A percentile compares a stretch with the other conserved stretches of the same genome.
Evolutionary conservation across 371 early-diverging fungal species (phyloP).

Genomic region (Gilbertella persicaria): DNA sequence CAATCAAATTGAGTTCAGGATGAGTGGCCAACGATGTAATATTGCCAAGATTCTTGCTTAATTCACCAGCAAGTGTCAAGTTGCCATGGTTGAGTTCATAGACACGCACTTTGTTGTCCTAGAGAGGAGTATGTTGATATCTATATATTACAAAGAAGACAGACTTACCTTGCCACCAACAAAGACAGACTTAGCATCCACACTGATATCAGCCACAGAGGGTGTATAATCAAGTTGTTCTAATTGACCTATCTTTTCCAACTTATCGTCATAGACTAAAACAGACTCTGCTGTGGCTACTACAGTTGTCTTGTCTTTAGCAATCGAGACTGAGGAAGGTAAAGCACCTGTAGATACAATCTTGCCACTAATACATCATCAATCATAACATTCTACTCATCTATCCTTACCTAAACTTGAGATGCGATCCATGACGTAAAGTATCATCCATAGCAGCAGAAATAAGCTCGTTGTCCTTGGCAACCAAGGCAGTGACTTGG

Average conservation of each 20-base stretch:
- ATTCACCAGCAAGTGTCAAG: conserved; percentile 27
- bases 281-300: conserved; percentile 52
- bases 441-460: conserved; percentile 83
- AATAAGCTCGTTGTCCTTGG: conserved; percentile 47
- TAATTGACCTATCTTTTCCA: conserved; percentile 28
- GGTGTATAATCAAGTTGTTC: conserved; percentile 49
- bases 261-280: conserved; percentile 40
- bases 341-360: conserved; percentile 46
- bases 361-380: conserved; percentile 16
- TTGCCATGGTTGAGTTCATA: conserved; percentile 28
- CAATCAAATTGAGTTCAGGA: conserved; percentile 71
- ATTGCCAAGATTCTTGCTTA: conserved; percentile 61
- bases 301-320: conserved; percentile 46
- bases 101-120: conserved; percentile 56
- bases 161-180: conserved; percentile 69
- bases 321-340: conserved; percentile 56
- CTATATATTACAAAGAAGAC: neutral
- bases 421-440: conserved; percentile 26
- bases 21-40: conserved; percentile 80
- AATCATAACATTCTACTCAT: neutral
- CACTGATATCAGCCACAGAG: conserved; percentile 59
- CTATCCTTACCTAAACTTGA: conserved; percentile 26
- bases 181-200: conserved; percentile 58
- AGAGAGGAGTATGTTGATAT: neutral
- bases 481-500: conserved; percentile 62